phyloP scores from a whole-genome alignment of 2,329 filamentous ascomycete genomes.

The Alternaria panax region DNA sequence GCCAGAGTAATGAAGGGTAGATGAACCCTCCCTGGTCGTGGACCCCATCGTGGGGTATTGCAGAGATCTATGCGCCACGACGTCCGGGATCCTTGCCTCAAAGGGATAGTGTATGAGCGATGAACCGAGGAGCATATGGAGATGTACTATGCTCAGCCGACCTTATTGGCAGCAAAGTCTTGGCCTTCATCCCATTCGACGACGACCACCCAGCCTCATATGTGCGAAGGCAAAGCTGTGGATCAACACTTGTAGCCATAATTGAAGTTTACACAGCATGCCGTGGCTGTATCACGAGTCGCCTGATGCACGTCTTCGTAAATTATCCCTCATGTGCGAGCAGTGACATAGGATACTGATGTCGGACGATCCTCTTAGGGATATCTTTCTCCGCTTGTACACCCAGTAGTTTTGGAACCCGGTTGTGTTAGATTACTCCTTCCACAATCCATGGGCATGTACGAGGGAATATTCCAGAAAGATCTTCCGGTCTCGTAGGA shows the following conservation, averaged over 20 bases:
- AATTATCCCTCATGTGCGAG: slow-evolving; percentile 2
- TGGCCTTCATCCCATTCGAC: slow-evolving; percentile 17
- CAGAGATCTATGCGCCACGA: slow-evolving; percentile 40
- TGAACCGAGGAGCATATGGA: slow-evolving; percentile 20
- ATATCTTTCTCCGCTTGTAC: background rate
- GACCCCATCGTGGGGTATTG: slow-evolving; percentile 42
- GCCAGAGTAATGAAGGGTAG: slow-evolving; percentile 43
- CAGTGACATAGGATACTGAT: background rate
- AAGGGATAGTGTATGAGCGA: slow-evolving; percentile 31
- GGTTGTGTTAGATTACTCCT: slow-evolving; percentile 29
- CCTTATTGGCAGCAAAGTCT: slow-evolving; percentile 21
- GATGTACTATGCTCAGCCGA: slow-evolving; percentile 29
- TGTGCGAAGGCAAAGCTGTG: slow-evolving; percentile 17
- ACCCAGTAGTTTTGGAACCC: slow-evolving; percentile 28
- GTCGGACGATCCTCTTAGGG: background rate
- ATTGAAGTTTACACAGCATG: background rate
- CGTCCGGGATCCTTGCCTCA: slow-evolving; percentile 32
- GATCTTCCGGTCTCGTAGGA: slow-evolving; percentile 22
- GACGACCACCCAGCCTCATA: slow-evolving; percentile 10
- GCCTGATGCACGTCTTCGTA: background rate
- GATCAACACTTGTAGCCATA: slow-evolving; percentile 9
- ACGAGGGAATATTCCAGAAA: slow-evolving; percentile 34
- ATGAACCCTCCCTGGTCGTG: slow-evolving; percentile 36
- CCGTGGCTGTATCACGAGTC: slow-evolving; percentile 8
- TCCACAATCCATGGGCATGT: slow-evolving; percentile 20